These are phyloP conservation scores for Cetradonia linearis DNA, from an alignment of 495 filamentous ascomycete genomes.

Conservation along the genomic window DNA sequence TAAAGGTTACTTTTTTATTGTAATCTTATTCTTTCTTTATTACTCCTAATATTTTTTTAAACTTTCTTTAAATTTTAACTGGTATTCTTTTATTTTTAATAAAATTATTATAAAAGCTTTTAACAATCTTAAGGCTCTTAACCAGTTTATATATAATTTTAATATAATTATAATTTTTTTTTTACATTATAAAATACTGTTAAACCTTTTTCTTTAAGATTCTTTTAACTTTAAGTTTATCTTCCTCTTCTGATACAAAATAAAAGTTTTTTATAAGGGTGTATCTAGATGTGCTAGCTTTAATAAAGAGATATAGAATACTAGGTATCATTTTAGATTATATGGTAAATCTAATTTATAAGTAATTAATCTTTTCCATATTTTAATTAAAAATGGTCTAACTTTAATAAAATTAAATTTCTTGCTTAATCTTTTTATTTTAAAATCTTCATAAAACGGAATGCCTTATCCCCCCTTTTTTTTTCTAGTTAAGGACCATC, in stretches of 20 bases:
- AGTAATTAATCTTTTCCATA: conserved; percentile 11
- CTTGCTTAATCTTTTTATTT: too few species aligned
- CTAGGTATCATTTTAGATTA: conserved; percentile 8
- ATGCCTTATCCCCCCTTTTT: neutral
- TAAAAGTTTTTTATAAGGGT: neutral
- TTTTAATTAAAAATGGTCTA: conserved; percentile 14
- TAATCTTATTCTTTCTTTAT: too few species aligned
- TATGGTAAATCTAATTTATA: conserved; percentile 13
- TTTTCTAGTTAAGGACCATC: neutral
- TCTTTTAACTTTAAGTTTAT: too few species aligned
- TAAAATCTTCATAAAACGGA: too few species aligned
- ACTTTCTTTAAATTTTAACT: neutral
- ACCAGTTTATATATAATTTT: too few species aligned
- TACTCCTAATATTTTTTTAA: too few species aligned
- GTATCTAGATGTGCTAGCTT: neutral
- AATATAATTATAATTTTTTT: too few species aligned
- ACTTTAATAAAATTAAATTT: conserved; percentile 12
- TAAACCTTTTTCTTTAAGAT: too few species aligned
- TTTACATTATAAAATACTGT: too few species aligned
- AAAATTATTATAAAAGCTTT: neutral
- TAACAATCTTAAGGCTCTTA: conserved; percentile 12
- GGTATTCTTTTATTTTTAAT: neutral
- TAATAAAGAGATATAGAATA: conserved; percentile 13
- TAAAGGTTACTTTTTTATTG: too few species aligned
- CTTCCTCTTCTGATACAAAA: too few species aligned